Percentiles rank a stretch among this genome's conserved stretches.
Evolutionary conservation across 768 basidiomycete genomes (phyloP).

Genomic region (Mycena albidolilacea): DNA sequence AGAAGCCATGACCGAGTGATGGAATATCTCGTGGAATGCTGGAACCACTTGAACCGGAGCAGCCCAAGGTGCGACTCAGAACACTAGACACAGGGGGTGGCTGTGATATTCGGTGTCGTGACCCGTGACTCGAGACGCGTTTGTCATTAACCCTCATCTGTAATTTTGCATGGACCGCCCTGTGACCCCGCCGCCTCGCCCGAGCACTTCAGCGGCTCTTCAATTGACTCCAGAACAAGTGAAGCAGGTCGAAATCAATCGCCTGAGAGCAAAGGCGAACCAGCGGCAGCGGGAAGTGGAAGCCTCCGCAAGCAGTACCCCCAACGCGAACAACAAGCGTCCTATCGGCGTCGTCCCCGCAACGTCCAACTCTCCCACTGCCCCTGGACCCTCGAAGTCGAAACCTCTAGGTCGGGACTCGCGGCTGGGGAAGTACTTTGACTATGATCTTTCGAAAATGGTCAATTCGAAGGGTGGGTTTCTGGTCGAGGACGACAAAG

Average conservation of each 20-base stretch:
- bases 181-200: constrained; percentile 58
- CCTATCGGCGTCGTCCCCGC: constrained; percentile 72
- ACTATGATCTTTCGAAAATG: constrained; percentile 98
- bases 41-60: no score
- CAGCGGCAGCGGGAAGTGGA: constrained; percentile 78
- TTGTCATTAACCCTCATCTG: constrained; percentile 1
- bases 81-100: not conserved
- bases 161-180: constrained; percentile 41
- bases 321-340: constrained; percentile 84
- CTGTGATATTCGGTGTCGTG: not conserved
- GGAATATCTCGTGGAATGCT: no score
- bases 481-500: constrained; percentile 89
- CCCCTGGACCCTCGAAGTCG: constrained; percentile 61
- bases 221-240: constrained; percentile 76
- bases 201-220: constrained; percentile 39
- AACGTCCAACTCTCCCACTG: constrained; percentile 74
- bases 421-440: constrained; percentile 92
- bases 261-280: constrained; percentile 84
- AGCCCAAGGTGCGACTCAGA: no score
- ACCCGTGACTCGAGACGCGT: constrained; percentile 5
- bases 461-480: constrained; percentile 98
- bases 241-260: constrained; percentile 83
- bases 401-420: constrained; percentile 79
- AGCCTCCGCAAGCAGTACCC: constrained; percentile 58
- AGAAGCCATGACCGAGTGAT: no score